These are phyloP conservation scores for Pythium brachiatum DNA, from an alignment of 352 stramenopile genomes.

Conservation along the genomic window DNA sequence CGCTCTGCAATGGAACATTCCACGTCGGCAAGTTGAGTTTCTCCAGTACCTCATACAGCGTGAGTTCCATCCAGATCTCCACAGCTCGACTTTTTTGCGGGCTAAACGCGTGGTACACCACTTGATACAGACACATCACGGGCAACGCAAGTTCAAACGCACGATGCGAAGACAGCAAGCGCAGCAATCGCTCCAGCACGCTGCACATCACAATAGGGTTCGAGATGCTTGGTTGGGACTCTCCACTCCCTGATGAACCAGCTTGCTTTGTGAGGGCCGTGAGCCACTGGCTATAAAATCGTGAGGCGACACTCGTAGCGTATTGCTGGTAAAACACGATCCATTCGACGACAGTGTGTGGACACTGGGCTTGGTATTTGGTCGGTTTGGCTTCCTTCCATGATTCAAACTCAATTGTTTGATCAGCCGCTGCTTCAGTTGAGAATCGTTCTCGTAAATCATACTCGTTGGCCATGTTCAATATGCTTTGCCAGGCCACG, in stretches of 20 bases:
- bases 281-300: conserved; percentile 56
- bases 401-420: conserved; percentile 42
- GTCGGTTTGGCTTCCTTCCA: conserved; percentile 45
- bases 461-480: conserved; percentile 40
- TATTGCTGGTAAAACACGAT: conserved; percentile 46
- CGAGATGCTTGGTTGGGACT: conserved; percentile 27
- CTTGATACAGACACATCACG: conserved; percentile 46
- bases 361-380: conserved; percentile 18
- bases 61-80: conserved; percentile 58
- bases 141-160: conserved; percentile 39
- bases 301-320: conserved; percentile 31
- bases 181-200: conserved; percentile 48
- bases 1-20: conserved; percentile 46
- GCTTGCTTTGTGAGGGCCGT: conserved; percentile 26
- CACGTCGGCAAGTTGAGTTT: conserved; percentile 39
- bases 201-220: conserved; percentile 46
- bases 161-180: conserved; percentile 31
- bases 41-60: conserved; percentile 46
- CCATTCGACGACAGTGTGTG: conserved; percentile 38
- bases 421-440: conserved; percentile 16
- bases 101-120: conserved; percentile 43
- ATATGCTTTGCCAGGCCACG: conserved; percentile 48
- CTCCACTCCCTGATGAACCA: neutral
- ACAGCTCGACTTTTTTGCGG: conserved; percentile 31
- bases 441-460: conserved; percentile 40